A percentile compares a stretch with the other conserved stretches of the same genome.
Evolutionary conservation across 768 basidiomycete genomes (phyloP).

Genomic region (Dentipellis fragilis): DNA sequence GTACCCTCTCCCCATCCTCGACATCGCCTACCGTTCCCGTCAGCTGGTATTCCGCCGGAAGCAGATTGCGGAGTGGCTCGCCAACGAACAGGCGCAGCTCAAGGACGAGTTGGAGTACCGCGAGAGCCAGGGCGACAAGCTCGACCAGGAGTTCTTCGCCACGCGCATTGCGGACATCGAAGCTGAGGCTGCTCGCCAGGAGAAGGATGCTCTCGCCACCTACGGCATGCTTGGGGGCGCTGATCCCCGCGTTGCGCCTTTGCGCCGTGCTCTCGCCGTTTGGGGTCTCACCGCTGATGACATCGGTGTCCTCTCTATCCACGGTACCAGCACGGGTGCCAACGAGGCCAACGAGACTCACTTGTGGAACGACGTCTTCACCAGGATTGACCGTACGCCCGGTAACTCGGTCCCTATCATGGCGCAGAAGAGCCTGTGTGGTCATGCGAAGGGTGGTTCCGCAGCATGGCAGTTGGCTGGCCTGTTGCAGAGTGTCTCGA

Average conservation of each 20-base stretch:
- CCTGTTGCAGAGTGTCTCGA: conserved; percentile 72
- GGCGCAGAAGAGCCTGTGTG: conserved; percentile 94
- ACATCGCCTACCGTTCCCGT: conserved; percentile 81
- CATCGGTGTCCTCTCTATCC: conserved; percentile 82
- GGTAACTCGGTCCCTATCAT: conserved; percentile 98
- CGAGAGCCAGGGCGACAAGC: conserved; percentile 38
- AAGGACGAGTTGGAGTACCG: conserved; percentile 65
- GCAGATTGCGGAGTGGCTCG: conserved; percentile 92
- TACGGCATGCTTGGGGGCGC: conserved; percentile 93
- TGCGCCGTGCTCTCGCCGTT: conserved; percentile 91
- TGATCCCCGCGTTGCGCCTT: conserved; percentile 79
- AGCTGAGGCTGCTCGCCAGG: conserved; percentile 82
- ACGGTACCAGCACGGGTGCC: conserved; percentile 80
- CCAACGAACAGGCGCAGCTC: conserved; percentile 79
- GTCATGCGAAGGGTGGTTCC: conserved; percentile 98
- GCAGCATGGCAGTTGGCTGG: conserved; percentile 97
- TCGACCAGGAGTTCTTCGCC: conserved; percentile 63
- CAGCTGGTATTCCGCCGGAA: conserved; percentile 92
- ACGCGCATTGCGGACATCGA: conserved; percentile 79
- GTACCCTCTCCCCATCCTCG: conserved; percentile 70
- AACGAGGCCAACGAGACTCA: conserved; percentile 97
- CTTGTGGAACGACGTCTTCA: conserved; percentile 94
- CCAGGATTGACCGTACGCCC: conserved; percentile 75
- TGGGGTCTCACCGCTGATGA: conserved; percentile 95
- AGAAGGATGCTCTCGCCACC: conserved; percentile 84